Evolutionary conservation across 805 yeast genomes (phyloP), one percentile per base, ranked within the genome.

Genomic region (Peterozyma toletana): DNA sequence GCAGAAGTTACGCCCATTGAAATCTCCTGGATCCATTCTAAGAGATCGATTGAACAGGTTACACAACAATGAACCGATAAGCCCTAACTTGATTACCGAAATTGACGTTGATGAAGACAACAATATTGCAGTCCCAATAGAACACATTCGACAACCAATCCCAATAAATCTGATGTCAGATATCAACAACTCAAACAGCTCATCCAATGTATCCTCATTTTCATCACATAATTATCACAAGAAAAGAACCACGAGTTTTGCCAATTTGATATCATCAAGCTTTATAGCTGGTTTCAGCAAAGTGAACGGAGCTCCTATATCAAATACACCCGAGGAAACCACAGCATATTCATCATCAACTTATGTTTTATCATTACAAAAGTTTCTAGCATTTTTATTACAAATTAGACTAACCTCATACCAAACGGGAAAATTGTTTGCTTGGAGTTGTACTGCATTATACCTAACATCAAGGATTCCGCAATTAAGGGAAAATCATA

Each of bases 391-490:
- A 21, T 21, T 21, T 21, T 21, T 21, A 7, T 21, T 21, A 5
- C 27, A 21, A 21, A 21, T 21, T 21, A 21, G 27, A 21, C 16
- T 35, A 34, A 7, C 16, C 4, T 35, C 13, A 13, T 18, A 14
- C 30, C 17, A 50, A 14, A 10, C 55, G 10, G 68, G 67, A 1
- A 52, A 50, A 21, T 27, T 58, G 2, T 47, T 76, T 15, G 80
- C 81, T 0, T 77, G 81, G 81, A 52, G 64, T 2, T 75, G 80
- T 47, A 71, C 81, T 1, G 43, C 54, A 5, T 67, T 76, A 1
- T 77, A 77, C 48, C 58, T 75, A 39, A 46, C 65, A 9, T 76
- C 81, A 3, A 56, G 82, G 42, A 62, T 74, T 35, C 82, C 82
- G 0, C 82, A 77, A 48, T 54, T 77, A 21, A 57, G 64, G 47